Evolutionary conservation across 2,329 filamentous ascomycete genomes (phyloP).

Genomic region (Ampelomyces quisqualis): DNA sequence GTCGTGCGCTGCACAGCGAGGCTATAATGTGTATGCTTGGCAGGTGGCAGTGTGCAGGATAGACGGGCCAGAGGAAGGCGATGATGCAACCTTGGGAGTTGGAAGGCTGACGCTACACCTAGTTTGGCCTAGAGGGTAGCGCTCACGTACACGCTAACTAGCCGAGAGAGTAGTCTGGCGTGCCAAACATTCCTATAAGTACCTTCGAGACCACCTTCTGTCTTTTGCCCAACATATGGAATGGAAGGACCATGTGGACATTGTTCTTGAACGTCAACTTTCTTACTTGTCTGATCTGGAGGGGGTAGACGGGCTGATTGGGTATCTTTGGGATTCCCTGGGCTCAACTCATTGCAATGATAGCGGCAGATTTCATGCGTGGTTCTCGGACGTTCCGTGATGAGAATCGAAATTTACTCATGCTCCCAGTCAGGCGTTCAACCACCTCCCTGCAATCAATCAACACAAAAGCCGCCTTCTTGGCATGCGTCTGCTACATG

Average conservation of each 20-base stretch:
- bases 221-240: conserved; percentile 42
- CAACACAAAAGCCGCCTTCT: no score
- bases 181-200: no score
- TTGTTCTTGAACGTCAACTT: conserved; percentile 50
- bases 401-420: no score
- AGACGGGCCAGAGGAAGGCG: background rate
- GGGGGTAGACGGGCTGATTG: conserved; percentile 45
- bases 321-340: conserved; percentile 45
- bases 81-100: conserved; percentile 4
- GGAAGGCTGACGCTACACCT: conserved; percentile 1
- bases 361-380: conserved; percentile 44
- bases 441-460: no score
- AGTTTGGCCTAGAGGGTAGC: no score
- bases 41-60: conserved; percentile 1
- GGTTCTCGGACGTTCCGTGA: no score
- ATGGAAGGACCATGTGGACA: conserved; percentile 43
- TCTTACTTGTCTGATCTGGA: conserved; percentile 52
- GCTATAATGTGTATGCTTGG: background rate
- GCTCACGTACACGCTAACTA: no score
- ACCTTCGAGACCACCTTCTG: conserved; percentile 48
- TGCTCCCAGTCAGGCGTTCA: no score
- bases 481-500: no score
- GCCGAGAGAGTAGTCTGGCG: no score
- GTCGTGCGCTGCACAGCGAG: background rate
- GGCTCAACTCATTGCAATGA: conserved; percentile 38